These are phyloP conservation scores for Lepraria neglecta DNA, from an alignment of 495 filamentous ascomycete species.

Conservation along the genomic window DNA sequence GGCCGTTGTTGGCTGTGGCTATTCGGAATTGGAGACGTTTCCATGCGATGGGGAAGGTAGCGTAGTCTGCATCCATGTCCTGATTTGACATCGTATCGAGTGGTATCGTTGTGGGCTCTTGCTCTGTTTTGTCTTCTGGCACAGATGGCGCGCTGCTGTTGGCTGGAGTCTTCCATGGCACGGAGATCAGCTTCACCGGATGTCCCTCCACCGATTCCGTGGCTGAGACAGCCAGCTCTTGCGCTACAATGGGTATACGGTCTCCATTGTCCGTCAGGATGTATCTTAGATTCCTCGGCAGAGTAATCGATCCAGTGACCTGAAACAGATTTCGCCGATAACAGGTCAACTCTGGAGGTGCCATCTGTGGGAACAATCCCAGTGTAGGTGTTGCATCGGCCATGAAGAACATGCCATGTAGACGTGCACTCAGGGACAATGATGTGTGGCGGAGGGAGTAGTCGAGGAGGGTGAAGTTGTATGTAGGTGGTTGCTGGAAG, in stretches of 20 bases:
- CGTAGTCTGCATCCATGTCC: conserved; percentile 68
- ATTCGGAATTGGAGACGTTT: conserved; percentile 89
- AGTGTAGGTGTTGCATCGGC: conserved; percentile 73
- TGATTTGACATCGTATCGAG: conserved; percentile 68
- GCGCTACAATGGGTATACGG: conserved; percentile 63
- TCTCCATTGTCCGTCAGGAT: conserved; percentile 74
- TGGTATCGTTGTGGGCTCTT: conserved; percentile 60
- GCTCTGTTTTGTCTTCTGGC: conserved; percentile 54
- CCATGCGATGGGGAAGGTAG: conserved; percentile 81
- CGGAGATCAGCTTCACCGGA: conserved; percentile 80
- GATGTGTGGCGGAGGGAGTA: conserved; percentile 54
- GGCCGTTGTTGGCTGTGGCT: conserved; percentile 79
- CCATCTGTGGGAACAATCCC: conserved; percentile 54
- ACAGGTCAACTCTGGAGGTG: conserved; percentile 80
- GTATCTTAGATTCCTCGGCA: conserved; percentile 65
- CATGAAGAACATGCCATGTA: conserved; percentile 94
- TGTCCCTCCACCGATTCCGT: conserved; percentile 89
- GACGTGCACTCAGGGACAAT: conserved; percentile 67
- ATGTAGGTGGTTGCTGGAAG: conserved; percentile 62
- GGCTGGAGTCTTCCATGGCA: conserved; percentile 85
- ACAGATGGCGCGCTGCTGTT: conserved; percentile 49
- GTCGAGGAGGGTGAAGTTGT: conserved; percentile 64
- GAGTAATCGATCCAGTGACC: conserved; percentile 72
- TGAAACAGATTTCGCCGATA: conserved; percentile 89
- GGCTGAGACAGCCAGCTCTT: conserved; percentile 74